Evolutionary conservation across 352 stramenopile genomes (phyloP).

Genomic region (Pythium insidiosum): DNA sequence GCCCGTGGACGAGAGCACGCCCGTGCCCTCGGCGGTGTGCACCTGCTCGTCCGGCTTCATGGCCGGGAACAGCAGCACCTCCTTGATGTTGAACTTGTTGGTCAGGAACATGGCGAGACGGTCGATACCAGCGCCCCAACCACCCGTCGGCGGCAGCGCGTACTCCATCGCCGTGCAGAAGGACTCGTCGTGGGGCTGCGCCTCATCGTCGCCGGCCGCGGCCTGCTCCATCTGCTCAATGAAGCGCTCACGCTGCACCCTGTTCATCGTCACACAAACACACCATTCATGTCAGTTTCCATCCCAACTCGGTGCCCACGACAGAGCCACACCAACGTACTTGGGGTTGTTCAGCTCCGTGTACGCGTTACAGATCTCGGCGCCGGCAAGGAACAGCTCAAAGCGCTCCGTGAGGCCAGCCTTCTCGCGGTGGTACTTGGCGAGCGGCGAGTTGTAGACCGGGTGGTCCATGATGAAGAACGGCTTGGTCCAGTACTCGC

Average conservation of each 20-base stretch:
- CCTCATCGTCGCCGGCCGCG: slow-evolving; percentile 75
- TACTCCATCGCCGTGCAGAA: slow-evolving; percentile 94
- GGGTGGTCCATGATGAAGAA: slow-evolving; percentile 99
- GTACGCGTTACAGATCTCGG: slow-evolving; percentile 98
- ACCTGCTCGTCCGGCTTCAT: slow-evolving; percentile 96
- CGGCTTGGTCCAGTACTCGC: slow-evolving; percentile 88
- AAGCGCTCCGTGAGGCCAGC: slow-evolving; percentile 95
- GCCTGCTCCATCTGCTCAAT: slow-evolving; percentile 76
- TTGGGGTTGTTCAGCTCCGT: slow-evolving; percentile 97
- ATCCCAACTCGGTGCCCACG: not conserved
- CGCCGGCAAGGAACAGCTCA: slow-evolving; percentile 96
- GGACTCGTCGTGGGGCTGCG: slow-evolving; percentile 92
- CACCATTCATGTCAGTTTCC: not conserved
- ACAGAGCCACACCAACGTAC: slow-evolving; percentile 2
- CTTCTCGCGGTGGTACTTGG: slow-evolving; percentile 94
- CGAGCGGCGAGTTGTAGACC: slow-evolving; percentile 95
- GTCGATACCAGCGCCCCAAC: slow-evolving; percentile 97
- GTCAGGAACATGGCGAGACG: slow-evolving; percentile 96
- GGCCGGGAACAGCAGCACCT: slow-evolving; percentile 98
- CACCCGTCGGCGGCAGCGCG: slow-evolving; percentile 95
- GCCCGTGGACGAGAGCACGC: slow-evolving; percentile 15
- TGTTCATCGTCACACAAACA: slow-evolving; percentile 7
- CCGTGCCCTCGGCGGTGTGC: slow-evolving; percentile 3
- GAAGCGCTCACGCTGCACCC: slow-evolving; percentile 75
- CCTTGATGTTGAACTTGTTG: slow-evolving; percentile 94